phyloP scores from a whole-genome alignment of 2,329 filamentous ascomycete genomes.

The Diaporthe caulivora region DNA sequence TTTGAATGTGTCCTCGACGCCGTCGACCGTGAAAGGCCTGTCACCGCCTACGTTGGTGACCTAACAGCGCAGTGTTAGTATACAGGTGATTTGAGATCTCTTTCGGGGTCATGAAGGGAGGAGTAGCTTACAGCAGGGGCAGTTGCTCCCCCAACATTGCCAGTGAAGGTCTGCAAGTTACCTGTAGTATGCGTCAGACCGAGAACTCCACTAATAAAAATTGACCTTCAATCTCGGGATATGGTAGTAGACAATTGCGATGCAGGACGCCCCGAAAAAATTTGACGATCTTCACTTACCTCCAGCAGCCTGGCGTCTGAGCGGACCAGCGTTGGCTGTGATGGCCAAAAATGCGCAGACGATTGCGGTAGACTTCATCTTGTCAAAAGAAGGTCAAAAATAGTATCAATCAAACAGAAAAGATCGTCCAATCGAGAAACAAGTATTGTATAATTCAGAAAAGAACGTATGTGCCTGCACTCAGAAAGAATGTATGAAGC shows the following conservation, averaged over 20 bases:
- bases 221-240: not conserved
- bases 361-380: slow-evolving; percentile 14
- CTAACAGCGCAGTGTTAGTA: not conserved
- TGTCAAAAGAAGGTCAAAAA: slow-evolving; percentile 18
- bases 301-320: slow-evolving; percentile 14
- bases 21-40: slow-evolving; percentile 12
- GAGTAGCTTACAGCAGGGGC: slow-evolving; percentile 19
- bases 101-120: too few relatives aligned
- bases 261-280: not conserved
- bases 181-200: not conserved
- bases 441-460: not conserved
- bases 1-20: slow-evolving; percentile 21
- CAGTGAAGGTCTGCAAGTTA: slow-evolving; percentile 33
- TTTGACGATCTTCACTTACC: not conserved
- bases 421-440: slow-evolving; percentile 1
- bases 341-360: slow-evolving; percentile 13
- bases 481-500: slow-evolving; percentile 24
- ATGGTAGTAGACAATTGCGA: not conserved
- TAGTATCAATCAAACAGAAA: slow-evolving; percentile 23
- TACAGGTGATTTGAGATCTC: too few relatives aligned
- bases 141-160: slow-evolving; percentile 19
- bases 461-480: slow-evolving; percentile 28
- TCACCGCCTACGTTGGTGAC: slow-evolving; percentile 17
- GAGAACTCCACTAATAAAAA: not conserved
- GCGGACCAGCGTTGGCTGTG: slow-evolving; percentile 15